These are phyloP conservation scores for Gossypium turneri DNA, from an alignment of 345 rosid genomes.

Conservation along the genomic window DNA sequence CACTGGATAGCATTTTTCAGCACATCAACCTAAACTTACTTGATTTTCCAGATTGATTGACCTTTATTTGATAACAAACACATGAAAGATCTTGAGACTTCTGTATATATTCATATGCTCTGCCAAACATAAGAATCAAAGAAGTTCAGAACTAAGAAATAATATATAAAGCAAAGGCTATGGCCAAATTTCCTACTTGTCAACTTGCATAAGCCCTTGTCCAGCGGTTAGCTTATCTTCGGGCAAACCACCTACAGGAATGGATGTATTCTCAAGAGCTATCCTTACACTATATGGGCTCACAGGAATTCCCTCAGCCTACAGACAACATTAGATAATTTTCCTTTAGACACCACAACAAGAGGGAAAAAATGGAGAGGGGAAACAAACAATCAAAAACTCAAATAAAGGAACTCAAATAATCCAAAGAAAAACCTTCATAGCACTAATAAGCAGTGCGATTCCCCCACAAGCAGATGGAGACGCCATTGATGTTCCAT, in stretches of 20 bases:
- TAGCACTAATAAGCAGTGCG: conserved; percentile 84
- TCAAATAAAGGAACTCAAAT: conserved; percentile 9
- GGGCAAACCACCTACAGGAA: conserved; percentile 62
- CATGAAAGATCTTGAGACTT: conserved; percentile 47
- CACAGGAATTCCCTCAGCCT: conserved; percentile 79
- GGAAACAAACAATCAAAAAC: background rate
- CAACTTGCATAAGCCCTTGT: conserved; percentile 97
- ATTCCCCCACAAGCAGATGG: conserved; percentile 99
- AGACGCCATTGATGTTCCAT: conserved; percentile 99
- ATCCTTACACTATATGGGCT: conserved; percentile 84
- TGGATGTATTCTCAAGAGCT: conserved; percentile 85
- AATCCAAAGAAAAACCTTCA: conserved; percentile 61
- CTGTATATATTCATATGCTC: conserved; percentile 78
- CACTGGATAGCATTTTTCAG: background rate
- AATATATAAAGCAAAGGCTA: background rate
- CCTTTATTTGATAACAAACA: conserved; percentile 67
- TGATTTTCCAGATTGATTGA: conserved; percentile 75
- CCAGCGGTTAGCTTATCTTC: conserved; percentile 90
- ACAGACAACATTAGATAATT: conserved; percentile 25
- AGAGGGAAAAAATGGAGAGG: background rate
- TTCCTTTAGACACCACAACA: conserved; percentile 15
- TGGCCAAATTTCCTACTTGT: conserved; percentile 52
- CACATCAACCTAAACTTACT: conserved; percentile 43
- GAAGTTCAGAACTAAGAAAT: conserved; percentile 19
- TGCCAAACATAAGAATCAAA: conserved; percentile 35